phyloP scores from a whole-genome alignment of 371 early-diverging fungal species.

The Actinomortierella ambigua region DNA sequence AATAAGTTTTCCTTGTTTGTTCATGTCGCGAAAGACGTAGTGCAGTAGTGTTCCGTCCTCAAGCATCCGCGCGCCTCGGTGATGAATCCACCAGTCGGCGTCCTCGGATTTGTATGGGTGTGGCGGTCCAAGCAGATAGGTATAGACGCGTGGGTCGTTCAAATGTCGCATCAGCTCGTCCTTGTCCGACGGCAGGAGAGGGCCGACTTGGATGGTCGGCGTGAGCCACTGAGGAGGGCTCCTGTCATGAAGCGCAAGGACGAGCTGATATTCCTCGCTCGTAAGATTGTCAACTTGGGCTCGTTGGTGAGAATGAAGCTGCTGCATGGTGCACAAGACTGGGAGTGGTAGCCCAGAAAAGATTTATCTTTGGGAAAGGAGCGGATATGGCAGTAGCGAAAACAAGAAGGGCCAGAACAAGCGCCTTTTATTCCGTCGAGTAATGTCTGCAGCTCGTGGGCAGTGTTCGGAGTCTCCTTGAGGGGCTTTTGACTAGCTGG shows the following conservation, averaged over 20 bases:
- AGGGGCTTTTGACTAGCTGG: too few species aligned
- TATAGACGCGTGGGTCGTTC: conserved; percentile 21
- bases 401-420: too few species aligned
- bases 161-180: conserved; percentile 13
- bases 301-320: too few species aligned
- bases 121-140: conserved; percentile 25
- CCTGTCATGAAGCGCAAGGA: conserved; percentile 17
- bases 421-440: too few species aligned
- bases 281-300: too few species aligned
- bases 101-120: conserved; percentile 23
- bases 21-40: conserved; percentile 24
- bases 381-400: too few species aligned
- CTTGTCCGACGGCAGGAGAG: conserved; percentile 22
- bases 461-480: too few species aligned
- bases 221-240: conserved; percentile 31
- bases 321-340: too few species aligned
- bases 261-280: conserved; percentile 19
- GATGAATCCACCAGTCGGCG: conserved; percentile 20
- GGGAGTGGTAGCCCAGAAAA: too few species aligned
- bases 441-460: too few species aligned
- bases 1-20: conserved; percentile 17
- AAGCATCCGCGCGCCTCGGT: conserved; percentile 17
- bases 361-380: too few species aligned
- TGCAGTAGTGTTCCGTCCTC: conserved; percentile 16
- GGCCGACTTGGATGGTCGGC: conserved; percentile 30